Conservation (phyloP, 2,329 filamentous ascomycete genomes). For the Zymoseptoria ardabiliae region DNA sequence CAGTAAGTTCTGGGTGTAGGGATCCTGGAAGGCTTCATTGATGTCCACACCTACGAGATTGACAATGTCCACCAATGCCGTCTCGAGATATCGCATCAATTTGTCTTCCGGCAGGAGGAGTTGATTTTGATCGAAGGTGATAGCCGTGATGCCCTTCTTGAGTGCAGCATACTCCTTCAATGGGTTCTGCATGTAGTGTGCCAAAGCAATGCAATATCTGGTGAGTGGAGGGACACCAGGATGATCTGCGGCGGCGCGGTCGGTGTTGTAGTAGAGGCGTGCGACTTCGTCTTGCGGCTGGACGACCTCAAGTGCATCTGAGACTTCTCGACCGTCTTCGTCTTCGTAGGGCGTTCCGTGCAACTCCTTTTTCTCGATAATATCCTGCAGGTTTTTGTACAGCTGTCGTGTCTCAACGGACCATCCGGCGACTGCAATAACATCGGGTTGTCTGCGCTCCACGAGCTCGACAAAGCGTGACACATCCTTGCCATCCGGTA, state of each 20-base stretch:
- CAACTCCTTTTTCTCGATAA: constrained; percentile 71
- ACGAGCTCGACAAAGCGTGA: constrained; percentile 72
- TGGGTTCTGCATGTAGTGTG: constrained; percentile 88
- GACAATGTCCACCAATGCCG: constrained; percentile 97
- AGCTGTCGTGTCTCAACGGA: constrained; percentile 79
- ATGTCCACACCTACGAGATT: constrained; percentile 94
- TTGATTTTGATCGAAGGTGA: constrained; percentile 85
- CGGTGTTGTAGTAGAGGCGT: constrained; percentile 88
- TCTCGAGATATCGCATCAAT: constrained; percentile 77
- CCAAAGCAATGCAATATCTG: constrained; percentile 83
- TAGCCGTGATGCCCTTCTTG: constrained; percentile 76
- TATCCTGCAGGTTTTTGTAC: constrained; percentile 69
- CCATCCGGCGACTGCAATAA: constrained; percentile 83
- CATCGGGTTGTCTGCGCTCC: constrained; percentile 74
- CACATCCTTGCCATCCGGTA: constrained; percentile 58
- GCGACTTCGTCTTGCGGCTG: constrained; percentile 96
- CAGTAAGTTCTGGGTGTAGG: constrained; percentile 77
- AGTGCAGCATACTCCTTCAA: constrained; percentile 94
- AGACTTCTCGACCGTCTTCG: constrained; percentile 72
- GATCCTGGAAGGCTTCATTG: constrained; percentile 78
- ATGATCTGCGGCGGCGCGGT: constrained; percentile 70
- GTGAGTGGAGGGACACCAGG: constrained; percentile 71
- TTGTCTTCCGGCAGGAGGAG: constrained; percentile 83
- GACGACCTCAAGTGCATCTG: constrained; percentile 76
- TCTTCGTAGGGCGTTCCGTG: constrained; percentile 78